Conservation (phyloP, 345 rosid species). For the Populus deltoides region DNA sequence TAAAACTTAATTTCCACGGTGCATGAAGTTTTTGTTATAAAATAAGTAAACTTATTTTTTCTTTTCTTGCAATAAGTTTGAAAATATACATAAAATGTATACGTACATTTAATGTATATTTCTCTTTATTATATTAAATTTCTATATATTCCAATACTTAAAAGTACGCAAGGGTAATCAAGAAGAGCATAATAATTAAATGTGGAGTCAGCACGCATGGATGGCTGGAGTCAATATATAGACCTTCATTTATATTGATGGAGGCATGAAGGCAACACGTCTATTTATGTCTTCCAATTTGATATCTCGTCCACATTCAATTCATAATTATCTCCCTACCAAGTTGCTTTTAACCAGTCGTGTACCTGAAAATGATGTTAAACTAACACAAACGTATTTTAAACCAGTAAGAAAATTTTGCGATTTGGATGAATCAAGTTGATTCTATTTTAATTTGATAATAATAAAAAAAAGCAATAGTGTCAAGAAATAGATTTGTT, state of each 20-base stretch:
- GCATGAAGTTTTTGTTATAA: background rate
- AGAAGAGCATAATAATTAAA: background rate
- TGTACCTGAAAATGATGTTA: too few relatives aligned
- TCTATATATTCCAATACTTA: background rate
- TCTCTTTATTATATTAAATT: background rate
- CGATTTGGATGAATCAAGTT: too few relatives aligned
- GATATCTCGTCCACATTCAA: background rate
- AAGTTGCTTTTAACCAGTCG: background rate
- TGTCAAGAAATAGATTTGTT: too few relatives aligned
- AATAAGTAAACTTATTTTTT: too few relatives aligned
- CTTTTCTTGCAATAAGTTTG: too few relatives aligned
- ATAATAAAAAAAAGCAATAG: too few relatives aligned
- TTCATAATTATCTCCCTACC: background rate
- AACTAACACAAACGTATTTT: too few relatives aligned
- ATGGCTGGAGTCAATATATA: background rate
- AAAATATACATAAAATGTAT: too few relatives aligned
- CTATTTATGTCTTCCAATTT: background rate
- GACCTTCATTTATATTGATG: background rate
- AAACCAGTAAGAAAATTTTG: too few relatives aligned
- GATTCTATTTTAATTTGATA: too few relatives aligned
- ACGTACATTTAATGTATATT: background rate
- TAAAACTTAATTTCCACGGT: too few relatives aligned
- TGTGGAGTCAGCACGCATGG: slow-evolving; percentile 15
- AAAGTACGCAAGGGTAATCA: background rate
- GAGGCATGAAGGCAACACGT: slow-evolving; percentile 1